A percentile compares a stretch with the other conserved stretches of the same genome.
Evolutionary conservation across 2,329 filamentous ascomycete genomes (phyloP).

Genomic region (Aspergillus luchuensis): DNA sequence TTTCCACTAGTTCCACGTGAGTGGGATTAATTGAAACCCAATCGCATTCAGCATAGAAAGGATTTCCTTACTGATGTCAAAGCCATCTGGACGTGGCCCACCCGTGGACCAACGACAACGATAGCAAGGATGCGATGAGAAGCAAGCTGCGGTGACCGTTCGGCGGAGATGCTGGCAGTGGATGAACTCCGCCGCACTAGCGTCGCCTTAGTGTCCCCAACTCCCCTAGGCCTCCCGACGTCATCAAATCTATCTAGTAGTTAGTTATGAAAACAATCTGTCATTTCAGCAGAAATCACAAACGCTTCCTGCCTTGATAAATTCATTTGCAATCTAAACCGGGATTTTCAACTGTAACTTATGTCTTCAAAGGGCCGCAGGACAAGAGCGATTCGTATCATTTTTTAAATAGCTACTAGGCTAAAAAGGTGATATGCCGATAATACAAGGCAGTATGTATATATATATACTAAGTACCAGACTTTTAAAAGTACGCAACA

Average conservation of each 20-base stretch:
- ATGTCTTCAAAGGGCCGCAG: too few relatives aligned
- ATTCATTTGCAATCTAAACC: too few relatives aligned
- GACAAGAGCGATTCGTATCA: too few relatives aligned
- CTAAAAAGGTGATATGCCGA: too few relatives aligned
- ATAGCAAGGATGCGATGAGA: constrained; percentile 22
- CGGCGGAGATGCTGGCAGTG: constrained; percentile 15
- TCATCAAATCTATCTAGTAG: background rate
- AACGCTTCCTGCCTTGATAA: too few relatives aligned
- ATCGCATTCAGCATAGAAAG: background rate
- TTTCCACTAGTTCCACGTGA: constrained; percentile 74
- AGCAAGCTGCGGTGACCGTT: constrained; percentile 3
- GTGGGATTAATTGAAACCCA: constrained; percentile 13
- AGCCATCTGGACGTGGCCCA: constrained; percentile 42
- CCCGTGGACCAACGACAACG: constrained; percentile 31
- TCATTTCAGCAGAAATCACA: too few relatives aligned
- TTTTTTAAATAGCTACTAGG: too few relatives aligned
- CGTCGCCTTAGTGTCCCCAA: background rate
- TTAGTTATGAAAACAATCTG: too few relatives aligned
- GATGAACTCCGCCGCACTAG: constrained; percentile 23
- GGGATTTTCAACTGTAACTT: too few relatives aligned
- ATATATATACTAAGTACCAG: too few relatives aligned
- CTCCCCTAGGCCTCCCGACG: background rate
- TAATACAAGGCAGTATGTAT: too few relatives aligned
- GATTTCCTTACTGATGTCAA: constrained; percentile 42
- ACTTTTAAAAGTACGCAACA: too few relatives aligned